Base-by-base conservation (phyloP, 352 stramenopile genomes). In the Saprolegnia diclina region DNA sequence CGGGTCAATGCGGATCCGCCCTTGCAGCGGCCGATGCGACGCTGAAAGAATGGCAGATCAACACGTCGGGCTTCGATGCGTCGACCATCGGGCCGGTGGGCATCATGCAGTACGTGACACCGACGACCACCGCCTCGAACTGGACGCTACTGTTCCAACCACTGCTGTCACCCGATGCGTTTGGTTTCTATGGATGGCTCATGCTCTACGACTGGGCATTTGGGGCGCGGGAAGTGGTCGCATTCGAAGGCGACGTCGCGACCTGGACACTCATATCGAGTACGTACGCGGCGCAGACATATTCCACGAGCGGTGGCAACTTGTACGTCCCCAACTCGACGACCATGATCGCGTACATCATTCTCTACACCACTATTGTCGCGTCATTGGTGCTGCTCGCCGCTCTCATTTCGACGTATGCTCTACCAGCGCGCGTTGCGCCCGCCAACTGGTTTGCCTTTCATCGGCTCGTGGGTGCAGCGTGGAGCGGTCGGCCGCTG, bases 401-500 rank as follows among this genome's bases (percentile, higher is more conserved):
- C n/a, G 24, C 24, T 29, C n/a, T 54, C n/a, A 6, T 2, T 5
- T 42, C 52, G 35, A 16, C 13, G 3, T 59, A 42, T 9, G 52
- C 38, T 48, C 42, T 10, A 61, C 45, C 29, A 35, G 29, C 29
- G 24, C 21, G 63, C 42, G 14, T 26, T 68, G 14, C 1, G 13
- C 22, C 22, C 16, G 6, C 21, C 26, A 68, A 68, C 61, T 26
- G 56, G 19, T 29, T 54, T 1, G 14, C 6, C 16, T 67, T 67
- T 16, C 42, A 54, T 67, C 61, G 61, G 5, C 13, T 67, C 5
- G 42, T 37, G 26, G 61, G 61, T 0, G 10, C 38, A 1, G 21
- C 21, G 56, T 67, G 61, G 61, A 16, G 56, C 32, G 61, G 61
- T 14, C 61, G 61, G 10, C 61, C 61, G 24, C 21, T 67, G 11